Base-by-base conservation (phyloP, 306 rosid species). In the Luffa acutangula region DNA sequence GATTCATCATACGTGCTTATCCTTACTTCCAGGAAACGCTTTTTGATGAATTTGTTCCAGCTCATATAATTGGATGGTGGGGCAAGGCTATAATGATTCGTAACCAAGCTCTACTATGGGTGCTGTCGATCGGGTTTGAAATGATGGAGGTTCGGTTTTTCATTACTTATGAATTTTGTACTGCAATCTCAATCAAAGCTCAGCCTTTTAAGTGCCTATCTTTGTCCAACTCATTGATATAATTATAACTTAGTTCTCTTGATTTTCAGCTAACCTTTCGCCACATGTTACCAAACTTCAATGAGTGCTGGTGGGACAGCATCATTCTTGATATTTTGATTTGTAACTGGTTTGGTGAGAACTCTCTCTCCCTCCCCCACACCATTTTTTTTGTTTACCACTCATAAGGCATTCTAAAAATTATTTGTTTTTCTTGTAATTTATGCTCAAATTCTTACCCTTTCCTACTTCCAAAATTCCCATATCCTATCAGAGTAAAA, bases 221-320 rank as follows among this genome's bases (percentile, higher is more conserved):
- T 9, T 67, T 67, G 20, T 73, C 77, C 77, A 71, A 49, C 13
- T 72, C 52, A 21, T 49, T 49, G 60, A 52, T 74, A 46, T 81
- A 37, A 37, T 41, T 58, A 52, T 78, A 56, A 54, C 80, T 49
- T 49, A 78, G 76, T 53, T 60, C 31, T 73, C 9, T 79, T 85
- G 67, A 56, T 82, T 78, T 74, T 82, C 96, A 96, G 99, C 83
- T 86, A 78, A 96, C 99, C 78, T 96, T 96, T 87, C 93, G 99
- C 82, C 99, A 96, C 80, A 96, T 91, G 98, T 85, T 96, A 67
- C 98, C 98, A 2, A 96, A 96, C 85, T 96, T 96, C 96, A 96
- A 96, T 15, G 99, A 96, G 80, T 93, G 98, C 89, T 96, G 99
- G 99, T 93, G 99, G 99, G 99, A 96, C 91, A 96, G 98, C 82